A percentile compares a stretch with the other conserved stretches of the same genome.
These are phyloP conservation scores for Primulina huaijiensis DNA, from an alignment of 257 asterid genomes.

Conservation along the genomic window DNA sequence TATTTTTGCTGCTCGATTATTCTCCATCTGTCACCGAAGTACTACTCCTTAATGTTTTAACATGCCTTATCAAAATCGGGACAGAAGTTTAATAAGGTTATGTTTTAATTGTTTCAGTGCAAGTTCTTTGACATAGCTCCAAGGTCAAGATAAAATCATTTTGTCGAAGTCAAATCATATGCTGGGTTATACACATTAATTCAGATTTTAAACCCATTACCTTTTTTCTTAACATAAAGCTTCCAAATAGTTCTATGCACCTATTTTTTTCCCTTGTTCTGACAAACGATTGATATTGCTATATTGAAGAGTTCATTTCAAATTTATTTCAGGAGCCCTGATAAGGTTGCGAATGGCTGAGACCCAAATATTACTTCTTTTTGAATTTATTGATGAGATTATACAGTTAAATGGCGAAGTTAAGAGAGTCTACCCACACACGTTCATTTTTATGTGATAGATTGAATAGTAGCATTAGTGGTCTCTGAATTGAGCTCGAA, in stretches of 20 bases:
- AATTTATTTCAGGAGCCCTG: too few relatives aligned
- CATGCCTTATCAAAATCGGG: slow-evolving; percentile 16
- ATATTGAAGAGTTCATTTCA: not conserved
- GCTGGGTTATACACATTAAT: slow-evolving; percentile 11
- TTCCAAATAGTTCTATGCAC: slow-evolving; percentile 14
- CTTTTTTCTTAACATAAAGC: slow-evolving; percentile 5
- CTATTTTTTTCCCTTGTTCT: slow-evolving; percentile 14
- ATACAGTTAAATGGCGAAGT: slow-evolving; percentile 8
- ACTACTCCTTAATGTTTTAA: not conserved
- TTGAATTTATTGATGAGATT: slow-evolving; percentile 9
- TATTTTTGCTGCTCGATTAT: slow-evolving; percentile 17
- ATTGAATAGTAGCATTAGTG: not conserved
- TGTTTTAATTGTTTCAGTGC: not conserved
- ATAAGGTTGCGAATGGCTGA: slow-evolving; percentile 16
- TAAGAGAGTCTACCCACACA: not conserved
- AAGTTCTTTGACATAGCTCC: slow-evolving; percentile 8
- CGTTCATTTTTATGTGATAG: slow-evolving; percentile 1
- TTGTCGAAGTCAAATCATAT: slow-evolving; percentile 14
- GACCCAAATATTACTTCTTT: slow-evolving; percentile 9
- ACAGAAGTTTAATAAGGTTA: not conserved
- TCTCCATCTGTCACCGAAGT: slow-evolving; percentile 18
- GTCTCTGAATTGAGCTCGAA: slow-evolving; percentile 8
- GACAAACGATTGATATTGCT: slow-evolving; percentile 12
- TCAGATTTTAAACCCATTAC: not conserved
- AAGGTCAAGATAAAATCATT: slow-evolving; percentile 5